A percentile compares a stretch with the other conserved stretches of the same genome.
Evolutionary conservation across 345 rosid species (phyloP).

Genomic region (Nasturtium officinale): DNA sequence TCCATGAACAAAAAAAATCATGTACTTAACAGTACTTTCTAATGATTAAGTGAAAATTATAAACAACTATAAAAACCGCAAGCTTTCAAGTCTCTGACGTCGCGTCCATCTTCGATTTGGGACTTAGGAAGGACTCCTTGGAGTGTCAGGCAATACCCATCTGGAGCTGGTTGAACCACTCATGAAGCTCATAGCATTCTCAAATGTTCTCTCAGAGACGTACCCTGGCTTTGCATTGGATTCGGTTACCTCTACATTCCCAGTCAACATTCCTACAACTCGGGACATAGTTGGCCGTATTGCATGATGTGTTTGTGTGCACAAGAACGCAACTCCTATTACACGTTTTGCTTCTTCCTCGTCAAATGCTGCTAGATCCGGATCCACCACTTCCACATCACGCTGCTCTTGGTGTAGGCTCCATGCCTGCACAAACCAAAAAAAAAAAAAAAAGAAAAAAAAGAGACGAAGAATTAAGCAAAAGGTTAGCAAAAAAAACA

Average conservation of each 20-base stretch:
- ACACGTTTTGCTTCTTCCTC: constrained; percentile 53
- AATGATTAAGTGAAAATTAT: no score
- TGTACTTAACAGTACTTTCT: no score
- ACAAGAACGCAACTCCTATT: constrained; percentile 52
- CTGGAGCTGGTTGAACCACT: constrained; percentile 41
- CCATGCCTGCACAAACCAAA: constrained; percentile 55
- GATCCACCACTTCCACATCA: constrained; percentile 47
- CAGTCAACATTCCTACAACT: constrained; percentile 52
- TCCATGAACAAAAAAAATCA: no score
- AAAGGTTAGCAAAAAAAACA: no score
- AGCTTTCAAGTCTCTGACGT: no score
- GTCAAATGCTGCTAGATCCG: constrained; percentile 36
- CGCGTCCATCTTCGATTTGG: not conserved
- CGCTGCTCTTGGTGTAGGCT: constrained; percentile 50
- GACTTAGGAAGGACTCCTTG: not conserved
- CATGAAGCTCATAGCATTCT: constrained; percentile 52
- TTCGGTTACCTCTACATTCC: constrained; percentile 53
- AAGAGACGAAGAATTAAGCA: no score
- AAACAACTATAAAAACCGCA: no score
- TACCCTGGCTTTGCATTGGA: constrained; percentile 58
- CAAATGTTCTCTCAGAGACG: constrained; percentile 58
- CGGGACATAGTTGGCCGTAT: constrained; percentile 53
- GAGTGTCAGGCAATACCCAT: constrained; percentile 33
- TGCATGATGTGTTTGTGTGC: constrained; percentile 49
- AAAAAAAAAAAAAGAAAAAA: not conserved